phyloP scores from a whole-genome alignment of 306 rosid genomes.

The Delonix regia region DNA sequence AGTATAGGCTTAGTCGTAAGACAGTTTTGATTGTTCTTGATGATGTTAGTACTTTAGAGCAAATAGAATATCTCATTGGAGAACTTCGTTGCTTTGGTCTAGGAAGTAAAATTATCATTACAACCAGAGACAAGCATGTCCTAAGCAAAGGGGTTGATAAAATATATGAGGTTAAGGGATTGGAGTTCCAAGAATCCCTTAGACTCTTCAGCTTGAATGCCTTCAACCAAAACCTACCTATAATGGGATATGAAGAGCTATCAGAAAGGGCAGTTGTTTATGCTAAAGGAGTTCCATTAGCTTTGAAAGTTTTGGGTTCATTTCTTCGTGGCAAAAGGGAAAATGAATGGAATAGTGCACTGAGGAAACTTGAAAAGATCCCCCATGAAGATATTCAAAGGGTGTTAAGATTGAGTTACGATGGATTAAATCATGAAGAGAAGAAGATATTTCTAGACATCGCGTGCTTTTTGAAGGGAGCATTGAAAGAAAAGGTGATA shows the following conservation, averaged over 20 bases:
- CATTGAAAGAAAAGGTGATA: background rate
- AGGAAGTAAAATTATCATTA: background rate
- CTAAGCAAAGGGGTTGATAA: background rate
- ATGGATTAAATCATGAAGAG: background rate
- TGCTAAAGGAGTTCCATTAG: conserved; percentile 4
- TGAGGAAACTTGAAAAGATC: background rate
- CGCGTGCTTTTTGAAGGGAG: background rate
- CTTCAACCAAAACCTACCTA: background rate
- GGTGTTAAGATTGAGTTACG: conserved; percentile 1
- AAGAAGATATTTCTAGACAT: background rate
- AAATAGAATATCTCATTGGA: background rate
- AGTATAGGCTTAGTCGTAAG: background rate
- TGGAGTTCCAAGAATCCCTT: background rate
- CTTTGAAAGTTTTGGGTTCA: conserved; percentile 15
- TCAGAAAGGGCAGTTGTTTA: background rate
- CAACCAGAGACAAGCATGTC: background rate
- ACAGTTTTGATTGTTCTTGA: background rate
- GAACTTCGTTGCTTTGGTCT: background rate
- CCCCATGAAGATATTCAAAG: background rate
- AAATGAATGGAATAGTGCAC: background rate
- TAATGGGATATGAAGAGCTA: background rate
- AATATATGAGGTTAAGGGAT: background rate
- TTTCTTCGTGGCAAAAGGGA: background rate
- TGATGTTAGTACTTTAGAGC: background rate
- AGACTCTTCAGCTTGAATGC: background rate